Conservation (phyloP, 805 yeast genomes). For the Lipomyces oligophaga region DNA sequence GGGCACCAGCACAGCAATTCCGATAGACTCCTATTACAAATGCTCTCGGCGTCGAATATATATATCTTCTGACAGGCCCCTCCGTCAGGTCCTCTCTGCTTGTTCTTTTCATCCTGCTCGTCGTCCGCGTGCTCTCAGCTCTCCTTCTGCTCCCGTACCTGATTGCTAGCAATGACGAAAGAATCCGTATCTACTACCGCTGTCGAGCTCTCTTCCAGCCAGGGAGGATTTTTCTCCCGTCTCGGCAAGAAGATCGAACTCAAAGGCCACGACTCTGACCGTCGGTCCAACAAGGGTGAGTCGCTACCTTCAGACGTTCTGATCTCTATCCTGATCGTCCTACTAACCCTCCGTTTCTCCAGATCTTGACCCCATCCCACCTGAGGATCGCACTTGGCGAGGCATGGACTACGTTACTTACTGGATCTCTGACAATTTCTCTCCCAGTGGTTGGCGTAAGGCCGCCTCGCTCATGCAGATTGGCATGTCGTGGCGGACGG, state of each 20-base stretch:
- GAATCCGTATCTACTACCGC: too few species aligned
- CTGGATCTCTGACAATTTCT: constrained; percentile 18
- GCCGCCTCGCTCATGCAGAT: constrained; percentile 18
- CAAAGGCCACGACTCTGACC: constrained; percentile 6
- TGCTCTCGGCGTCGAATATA: too few species aligned
- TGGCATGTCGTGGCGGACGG: constrained; percentile 20
- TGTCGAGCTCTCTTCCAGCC: not conserved
- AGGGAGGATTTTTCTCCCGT: constrained; percentile 10
- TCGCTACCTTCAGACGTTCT: not conserved
- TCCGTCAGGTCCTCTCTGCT: too few species aligned
- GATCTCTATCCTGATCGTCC: too few species aligned
- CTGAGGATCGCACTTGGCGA: constrained; percentile 44
- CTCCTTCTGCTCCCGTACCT: too few species aligned
- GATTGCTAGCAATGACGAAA: too few species aligned
- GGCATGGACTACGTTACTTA: constrained; percentile 39
- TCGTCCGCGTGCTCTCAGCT: too few species aligned
- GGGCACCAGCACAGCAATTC: too few species aligned
- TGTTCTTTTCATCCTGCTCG: too few species aligned
- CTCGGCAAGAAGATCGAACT: constrained; percentile 10
- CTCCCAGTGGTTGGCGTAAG: constrained; percentile 17
- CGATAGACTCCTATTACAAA: too few species aligned
- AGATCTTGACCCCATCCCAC: constrained; percentile 28
- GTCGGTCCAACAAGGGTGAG: constrained; percentile 11
- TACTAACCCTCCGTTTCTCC: too few species aligned
- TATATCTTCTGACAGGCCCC: too few species aligned